Base-by-base conservation (phyloP, 176 grass and related monocot species). In the Bromus sterilis region DNA sequence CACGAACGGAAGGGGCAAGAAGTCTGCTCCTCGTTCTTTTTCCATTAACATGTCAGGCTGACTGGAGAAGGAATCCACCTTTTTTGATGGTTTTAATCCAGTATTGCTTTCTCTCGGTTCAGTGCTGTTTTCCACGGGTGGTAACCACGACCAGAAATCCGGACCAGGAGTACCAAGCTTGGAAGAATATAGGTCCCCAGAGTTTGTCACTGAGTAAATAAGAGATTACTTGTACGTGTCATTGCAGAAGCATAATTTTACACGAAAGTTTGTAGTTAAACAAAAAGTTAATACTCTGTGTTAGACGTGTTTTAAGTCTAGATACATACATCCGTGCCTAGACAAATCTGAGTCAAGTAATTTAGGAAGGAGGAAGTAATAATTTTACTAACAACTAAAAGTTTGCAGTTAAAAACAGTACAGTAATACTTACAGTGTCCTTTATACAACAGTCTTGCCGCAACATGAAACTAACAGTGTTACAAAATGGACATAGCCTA, bases 101-200 rank as follows among this genome's bases (percentile, higher is more conserved):
- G 76, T 83, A 79, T 56, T 9, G 7, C 9, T 60, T 77, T 90
- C 80, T 33, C 7, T 71, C 76, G 58, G 57, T 74, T 81, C 85
- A 49, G 3, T 85, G 41, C 31, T 75, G 77, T 42, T 88, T 39
- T 88, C 85, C 30, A 89, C 46, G 24, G 91, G 95, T 39, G 95
- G 95, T 80, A 89, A 84, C 95, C 95, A 94, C 11, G 92, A 98
- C 95, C 95, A 98, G 79, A 98, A 98, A 89, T 93, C 88, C 4
- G 95, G 95, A 32, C 95, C 95, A 15, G 95, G 92, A 89, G 90
- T 91, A 77, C 80, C 90, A 43, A 89, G 81, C 68, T 80, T 88
- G 64, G 35, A 70, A 75, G 86, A 36, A 56, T 73, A 80, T 72
- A 82, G 77, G 83, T 55, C 41, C n/a, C 30, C 71, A 42, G 16